phyloP scores from a whole-genome alignment of 78 protist species.

The Thecamonas trahens region DNA sequence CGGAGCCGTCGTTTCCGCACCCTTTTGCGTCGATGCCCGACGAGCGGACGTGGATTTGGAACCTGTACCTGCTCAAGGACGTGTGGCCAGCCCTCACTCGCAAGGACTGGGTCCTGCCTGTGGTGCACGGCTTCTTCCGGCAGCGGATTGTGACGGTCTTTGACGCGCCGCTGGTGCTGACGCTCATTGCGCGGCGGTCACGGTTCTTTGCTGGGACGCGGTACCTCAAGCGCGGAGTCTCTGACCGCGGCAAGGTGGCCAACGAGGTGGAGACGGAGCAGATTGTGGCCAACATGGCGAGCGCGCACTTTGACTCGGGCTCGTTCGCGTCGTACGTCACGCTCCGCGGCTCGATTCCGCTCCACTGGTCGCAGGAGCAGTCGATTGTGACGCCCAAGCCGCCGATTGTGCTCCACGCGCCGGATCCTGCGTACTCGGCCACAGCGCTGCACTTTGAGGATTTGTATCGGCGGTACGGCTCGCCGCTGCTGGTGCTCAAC shows the following conservation, averaged over 20 bases:
- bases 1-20: background rate
- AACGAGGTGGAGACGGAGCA: conserved; percentile 96
- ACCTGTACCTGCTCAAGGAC: conserved; percentile 48
- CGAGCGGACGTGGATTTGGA: conserved; percentile 77
- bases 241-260: conserved; percentile 87
- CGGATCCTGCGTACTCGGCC: conserved; percentile 70
- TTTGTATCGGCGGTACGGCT: conserved; percentile 68
- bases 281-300: conserved; percentile 49
- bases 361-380: conserved; percentile 86
- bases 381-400: conserved; percentile 5
- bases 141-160: conserved; percentile 30
- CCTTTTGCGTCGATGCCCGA: background rate
- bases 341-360: conserved; percentile 92
- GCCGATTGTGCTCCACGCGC: conserved; percentile 40
- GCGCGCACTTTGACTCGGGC: background rate
- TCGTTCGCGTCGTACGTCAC: conserved; percentile 48
- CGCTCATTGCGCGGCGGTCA: conserved; percentile 87
- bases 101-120: conserved; percentile 56
- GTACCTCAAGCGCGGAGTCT: conserved; percentile 90
- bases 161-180: conserved; percentile 23
- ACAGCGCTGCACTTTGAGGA: conserved; percentile 78
- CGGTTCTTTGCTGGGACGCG: conserved; percentile 94
- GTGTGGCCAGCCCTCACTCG: background rate
- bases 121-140: conserved; percentile 78
- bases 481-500: conserved; percentile 70